These are phyloP conservation scores for Tetrastigma voinierianum DNA, from an alignment of 164 flowering plant genomes.

Conservation along the genomic window DNA sequence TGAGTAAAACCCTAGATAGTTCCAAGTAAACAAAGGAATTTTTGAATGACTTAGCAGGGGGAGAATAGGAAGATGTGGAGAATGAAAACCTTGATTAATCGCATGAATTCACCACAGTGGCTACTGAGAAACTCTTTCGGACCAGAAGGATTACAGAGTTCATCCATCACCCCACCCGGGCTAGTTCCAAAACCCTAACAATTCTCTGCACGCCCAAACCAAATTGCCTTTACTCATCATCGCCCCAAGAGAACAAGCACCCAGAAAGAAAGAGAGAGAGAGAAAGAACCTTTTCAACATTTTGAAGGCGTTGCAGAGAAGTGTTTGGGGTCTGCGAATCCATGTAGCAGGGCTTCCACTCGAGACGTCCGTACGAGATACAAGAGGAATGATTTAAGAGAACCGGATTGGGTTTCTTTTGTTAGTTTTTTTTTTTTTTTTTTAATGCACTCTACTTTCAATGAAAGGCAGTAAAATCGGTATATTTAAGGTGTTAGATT, in stretches of 20 bases:
- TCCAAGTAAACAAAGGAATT: too few relatives aligned
- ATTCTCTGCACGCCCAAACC: slow-evolving; percentile 46
- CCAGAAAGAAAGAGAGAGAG: not conserved
- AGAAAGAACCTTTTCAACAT: slow-evolving; percentile 70
- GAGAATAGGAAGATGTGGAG: not conserved
- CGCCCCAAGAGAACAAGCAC: not conserved
- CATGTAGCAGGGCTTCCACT: too few relatives aligned
- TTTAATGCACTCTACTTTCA: too few relatives aligned
- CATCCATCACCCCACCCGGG: slow-evolving; percentile 89
- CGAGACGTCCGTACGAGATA: too few relatives aligned
- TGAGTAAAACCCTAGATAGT: too few relatives aligned
- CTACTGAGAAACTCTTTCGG: slow-evolving; percentile 66
- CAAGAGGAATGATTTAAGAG: too few relatives aligned
- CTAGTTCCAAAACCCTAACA: slow-evolving; percentile 86
- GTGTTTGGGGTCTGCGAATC: slow-evolving; percentile 68
- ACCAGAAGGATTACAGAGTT: slow-evolving; percentile 66
- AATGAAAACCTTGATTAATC: slow-evolving; percentile 66
- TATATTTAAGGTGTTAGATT: too few relatives aligned
- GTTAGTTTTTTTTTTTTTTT: too few relatives aligned
- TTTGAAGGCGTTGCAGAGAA: slow-evolving; percentile 78
- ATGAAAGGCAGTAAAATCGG: too few relatives aligned
- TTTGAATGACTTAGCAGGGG: too few relatives aligned
- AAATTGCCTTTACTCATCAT: not conserved
- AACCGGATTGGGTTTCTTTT: too few relatives aligned
- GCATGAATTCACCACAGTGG: slow-evolving; percentile 85